phyloP scores from a whole-genome alignment of 2,329 filamentous ascomycete genomes.

The Gaeumannomyces sp. region DNA sequence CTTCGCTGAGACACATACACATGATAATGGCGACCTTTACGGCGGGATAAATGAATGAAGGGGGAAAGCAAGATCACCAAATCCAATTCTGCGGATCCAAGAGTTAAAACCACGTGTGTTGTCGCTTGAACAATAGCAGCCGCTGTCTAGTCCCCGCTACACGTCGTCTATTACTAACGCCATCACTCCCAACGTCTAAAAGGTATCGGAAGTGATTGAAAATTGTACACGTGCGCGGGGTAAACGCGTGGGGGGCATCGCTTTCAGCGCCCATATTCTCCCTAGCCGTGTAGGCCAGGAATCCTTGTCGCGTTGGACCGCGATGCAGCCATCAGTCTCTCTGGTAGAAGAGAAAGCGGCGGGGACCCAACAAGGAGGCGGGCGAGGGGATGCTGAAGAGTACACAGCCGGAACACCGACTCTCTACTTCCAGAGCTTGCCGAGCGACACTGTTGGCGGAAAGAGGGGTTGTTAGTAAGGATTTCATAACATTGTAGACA shows the following conservation, averaged over 20 bases:
- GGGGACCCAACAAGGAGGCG: neutral
- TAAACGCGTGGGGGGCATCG: neutral
- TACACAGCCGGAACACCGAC: neutral
- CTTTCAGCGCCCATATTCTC: neutral
- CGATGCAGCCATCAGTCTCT: neutral
- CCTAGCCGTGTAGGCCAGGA: neutral
- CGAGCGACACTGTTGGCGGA: slow-evolving; percentile 43
- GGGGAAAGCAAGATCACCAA: no score
- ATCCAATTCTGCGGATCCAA: no score
- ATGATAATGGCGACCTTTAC: no score
- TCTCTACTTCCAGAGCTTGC: slow-evolving; percentile 59
- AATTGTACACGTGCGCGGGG: slow-evolving; percentile 4
- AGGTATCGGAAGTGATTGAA: slow-evolving; percentile 5
- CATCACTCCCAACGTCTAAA: slow-evolving; percentile 7
- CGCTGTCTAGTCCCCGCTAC: slow-evolving; percentile 5
- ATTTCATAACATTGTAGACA: neutral
- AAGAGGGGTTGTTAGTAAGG: slow-evolving; percentile 27
- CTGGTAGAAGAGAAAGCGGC: neutral
- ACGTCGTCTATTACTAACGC: slow-evolving; percentile 4
- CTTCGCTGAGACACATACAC: no score
- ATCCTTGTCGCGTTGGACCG: neutral
- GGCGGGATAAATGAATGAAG: no score
- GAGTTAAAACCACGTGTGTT: no score
- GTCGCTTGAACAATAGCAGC: neutral
- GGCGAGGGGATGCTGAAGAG: neutral